Percentiles rank a stretch among this genome's conserved stretches.
These are phyloP conservation scores for Hymenoscyphus fructigenus DNA, from an alignment of 2,329 filamentous ascomycete genomes.

Conservation along the genomic window DNA sequence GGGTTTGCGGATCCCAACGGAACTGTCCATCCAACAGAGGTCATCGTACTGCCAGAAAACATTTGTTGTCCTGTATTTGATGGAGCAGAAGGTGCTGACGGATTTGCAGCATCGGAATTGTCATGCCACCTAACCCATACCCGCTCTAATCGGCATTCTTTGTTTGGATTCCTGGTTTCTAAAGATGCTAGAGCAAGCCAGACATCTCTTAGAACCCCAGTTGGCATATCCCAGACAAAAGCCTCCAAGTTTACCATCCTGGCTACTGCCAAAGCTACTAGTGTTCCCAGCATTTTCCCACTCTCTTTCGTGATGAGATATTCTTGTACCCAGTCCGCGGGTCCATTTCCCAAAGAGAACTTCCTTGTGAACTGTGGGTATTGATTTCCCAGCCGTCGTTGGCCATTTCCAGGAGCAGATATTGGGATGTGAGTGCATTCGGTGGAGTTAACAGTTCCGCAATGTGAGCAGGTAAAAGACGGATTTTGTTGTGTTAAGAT, in stretches of 20 bases:
- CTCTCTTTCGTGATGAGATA: conserved; percentile 81
- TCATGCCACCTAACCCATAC: conserved; percentile 85
- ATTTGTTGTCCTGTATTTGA: conserved; percentile 32
- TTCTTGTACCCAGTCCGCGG: conserved; percentile 73
- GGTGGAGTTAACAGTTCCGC: conserved; percentile 31
- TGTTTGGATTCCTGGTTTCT: conserved; percentile 53
- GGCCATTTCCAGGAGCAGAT: conserved; percentile 18
- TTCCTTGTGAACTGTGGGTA: conserved; percentile 78
- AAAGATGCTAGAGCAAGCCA: conserved; percentile 76
- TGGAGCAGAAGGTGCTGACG: conserved; percentile 24
- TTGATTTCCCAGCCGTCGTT: conserved; percentile 63
- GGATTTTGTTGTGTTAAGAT: conserved; percentile 44
- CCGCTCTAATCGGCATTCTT: conserved; percentile 66
- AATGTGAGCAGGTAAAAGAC: conserved; percentile 35
- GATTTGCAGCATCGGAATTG: conserved; percentile 46
- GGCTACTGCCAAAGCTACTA: conserved; percentile 75
- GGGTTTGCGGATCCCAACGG: conserved; percentile 23
- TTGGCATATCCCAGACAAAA: conserved; percentile 89
- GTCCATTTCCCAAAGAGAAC: conserved; percentile 83
- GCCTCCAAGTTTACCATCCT: conserved; percentile 80
- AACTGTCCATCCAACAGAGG: conserved; percentile 42
- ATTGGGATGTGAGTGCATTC: conserved; percentile 30
- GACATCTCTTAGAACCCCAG: conserved; percentile 75
- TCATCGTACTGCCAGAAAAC: conserved; percentile 41
- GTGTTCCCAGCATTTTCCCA: conserved; percentile 84